Percentiles rank a stretch among this genome's conserved stretches.
These are phyloP conservation scores for Fennellomyces sp. DNA, from an alignment of 371 early-diverging fungal species.

Conservation along the genomic window DNA sequence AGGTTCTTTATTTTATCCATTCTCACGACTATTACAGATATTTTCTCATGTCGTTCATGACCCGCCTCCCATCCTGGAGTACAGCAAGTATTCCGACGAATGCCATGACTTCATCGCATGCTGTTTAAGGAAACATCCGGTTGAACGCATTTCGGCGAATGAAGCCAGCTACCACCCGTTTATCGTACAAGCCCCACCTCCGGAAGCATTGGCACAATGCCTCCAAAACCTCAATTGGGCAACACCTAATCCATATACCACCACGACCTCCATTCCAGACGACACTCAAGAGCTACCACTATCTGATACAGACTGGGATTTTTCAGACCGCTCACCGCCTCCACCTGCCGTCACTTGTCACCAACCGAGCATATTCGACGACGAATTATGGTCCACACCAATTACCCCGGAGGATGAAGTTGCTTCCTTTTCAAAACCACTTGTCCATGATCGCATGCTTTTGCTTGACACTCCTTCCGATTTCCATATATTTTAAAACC, in stretches of 20 bases:
- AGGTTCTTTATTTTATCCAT: neutral
- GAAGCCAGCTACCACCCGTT: slow-evolving; percentile 74
- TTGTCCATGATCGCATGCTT: slow-evolving; percentile 5
- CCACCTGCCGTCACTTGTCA: neutral
- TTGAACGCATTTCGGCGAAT: slow-evolving; percentile 61
- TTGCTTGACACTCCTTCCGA: slow-evolving; percentile 1
- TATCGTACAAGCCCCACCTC: slow-evolving; percentile 27
- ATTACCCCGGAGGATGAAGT: neutral
- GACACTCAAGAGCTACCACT: neutral
- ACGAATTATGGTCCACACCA: neutral
- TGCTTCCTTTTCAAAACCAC: neutral
- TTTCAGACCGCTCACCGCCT: neutral
- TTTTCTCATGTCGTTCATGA: slow-evolving; percentile 41
- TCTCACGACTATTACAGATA: slow-evolving; percentile 21
- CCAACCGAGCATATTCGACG: neutral
- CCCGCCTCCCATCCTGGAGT: slow-evolving; percentile 31
- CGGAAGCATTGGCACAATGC: slow-evolving; percentile 4
- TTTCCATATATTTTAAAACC: neutral
- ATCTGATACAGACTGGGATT: neutral
- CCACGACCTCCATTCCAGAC: too few species aligned
- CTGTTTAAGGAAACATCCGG: slow-evolving; percentile 69
- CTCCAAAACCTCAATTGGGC: neutral
- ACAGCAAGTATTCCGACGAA: slow-evolving; percentile 6
- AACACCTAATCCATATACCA: neutral
- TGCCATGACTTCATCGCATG: slow-evolving; percentile 37